Conservation (phyloP, 2,329 filamentous ascomycete species). For the Tolypocladium guangdongense region DNA sequence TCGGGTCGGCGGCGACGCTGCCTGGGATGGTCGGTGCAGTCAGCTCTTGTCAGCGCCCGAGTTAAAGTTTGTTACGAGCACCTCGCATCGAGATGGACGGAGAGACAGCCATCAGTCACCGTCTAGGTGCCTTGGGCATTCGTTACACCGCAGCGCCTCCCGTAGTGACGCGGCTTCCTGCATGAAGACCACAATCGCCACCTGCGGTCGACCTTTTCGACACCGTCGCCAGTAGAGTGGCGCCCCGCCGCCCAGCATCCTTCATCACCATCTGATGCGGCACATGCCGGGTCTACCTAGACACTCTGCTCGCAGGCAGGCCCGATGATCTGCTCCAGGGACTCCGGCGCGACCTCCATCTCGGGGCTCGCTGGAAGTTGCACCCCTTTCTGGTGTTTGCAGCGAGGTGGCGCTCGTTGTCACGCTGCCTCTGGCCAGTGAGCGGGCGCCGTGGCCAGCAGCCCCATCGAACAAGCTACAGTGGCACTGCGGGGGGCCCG, state of each 20-base stretch:
- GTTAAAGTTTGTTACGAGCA: too few species aligned
- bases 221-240: background rate
- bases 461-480: constrained; percentile 3
- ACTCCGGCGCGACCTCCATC: background rate
- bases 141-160: background rate
- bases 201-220: too few species aligned
- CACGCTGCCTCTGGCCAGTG: background rate
- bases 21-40: too few species aligned
- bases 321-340: background rate
- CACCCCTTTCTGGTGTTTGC: background rate
- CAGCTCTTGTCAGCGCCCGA: too few species aligned
- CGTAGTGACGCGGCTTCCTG: too few species aligned
- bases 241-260: background rate
- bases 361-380: background rate
- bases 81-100: too few species aligned
- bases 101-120: too few species aligned
- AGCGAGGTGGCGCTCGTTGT: background rate
- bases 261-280: too few species aligned
- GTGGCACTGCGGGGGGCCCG: constrained; percentile 1
- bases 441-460: background rate
- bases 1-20: too few species aligned
- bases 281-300: background rate
- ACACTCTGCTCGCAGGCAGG: too few species aligned
- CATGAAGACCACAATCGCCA: too few species aligned
- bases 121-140: too few species aligned